Percentiles rank a stretch among this genome's conserved stretches.
Evolutionary conservation across 306 rosid species (phyloP).

Genomic region (Astragalus membranaceus): DNA sequence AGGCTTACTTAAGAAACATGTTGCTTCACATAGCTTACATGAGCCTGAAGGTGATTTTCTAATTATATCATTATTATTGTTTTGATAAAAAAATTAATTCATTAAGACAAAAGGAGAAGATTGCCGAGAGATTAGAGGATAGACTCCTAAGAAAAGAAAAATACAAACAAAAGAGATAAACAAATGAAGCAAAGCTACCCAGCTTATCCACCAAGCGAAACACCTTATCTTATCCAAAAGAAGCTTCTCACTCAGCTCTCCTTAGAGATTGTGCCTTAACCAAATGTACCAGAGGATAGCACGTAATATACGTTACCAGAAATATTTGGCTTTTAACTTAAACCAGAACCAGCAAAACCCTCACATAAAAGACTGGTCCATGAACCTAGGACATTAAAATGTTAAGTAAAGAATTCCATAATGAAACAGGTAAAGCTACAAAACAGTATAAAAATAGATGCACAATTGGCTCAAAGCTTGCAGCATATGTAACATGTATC

Average conservation of each 20-base stretch:
- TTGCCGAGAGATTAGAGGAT: not conserved
- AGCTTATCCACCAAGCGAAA: not conserved
- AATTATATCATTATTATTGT: not conserved
- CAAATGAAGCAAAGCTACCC: not conserved
- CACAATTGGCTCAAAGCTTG: not conserved
- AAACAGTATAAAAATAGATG: not conserved
- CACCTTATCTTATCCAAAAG: not conserved
- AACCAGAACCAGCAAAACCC: too few relatives aligned
- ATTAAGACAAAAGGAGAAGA: not conserved
- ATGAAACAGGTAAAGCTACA: too few relatives aligned
- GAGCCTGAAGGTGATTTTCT: slow-evolving; percentile 82
- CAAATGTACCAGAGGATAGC: too few relatives aligned
- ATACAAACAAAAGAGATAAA: not conserved
- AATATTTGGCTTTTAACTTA: too few relatives aligned
- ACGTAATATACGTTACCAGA: too few relatives aligned
- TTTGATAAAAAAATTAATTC: not conserved
- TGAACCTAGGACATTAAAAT: too few relatives aligned
- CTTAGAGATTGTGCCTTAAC: not conserved
- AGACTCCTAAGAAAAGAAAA: not conserved
- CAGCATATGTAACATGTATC: not conserved
- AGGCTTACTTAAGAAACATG: slow-evolving; percentile 93
- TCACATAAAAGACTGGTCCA: too few relatives aligned
- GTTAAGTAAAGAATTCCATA: too few relatives aligned
- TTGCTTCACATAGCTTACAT: slow-evolving; percentile 82
- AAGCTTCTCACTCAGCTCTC: not conserved